Percentiles rank a stretch among this genome's conserved stretches.
Evolutionary conservation across 345 rosid species (phyloP).

Genomic region (Carallia brachiata): DNA sequence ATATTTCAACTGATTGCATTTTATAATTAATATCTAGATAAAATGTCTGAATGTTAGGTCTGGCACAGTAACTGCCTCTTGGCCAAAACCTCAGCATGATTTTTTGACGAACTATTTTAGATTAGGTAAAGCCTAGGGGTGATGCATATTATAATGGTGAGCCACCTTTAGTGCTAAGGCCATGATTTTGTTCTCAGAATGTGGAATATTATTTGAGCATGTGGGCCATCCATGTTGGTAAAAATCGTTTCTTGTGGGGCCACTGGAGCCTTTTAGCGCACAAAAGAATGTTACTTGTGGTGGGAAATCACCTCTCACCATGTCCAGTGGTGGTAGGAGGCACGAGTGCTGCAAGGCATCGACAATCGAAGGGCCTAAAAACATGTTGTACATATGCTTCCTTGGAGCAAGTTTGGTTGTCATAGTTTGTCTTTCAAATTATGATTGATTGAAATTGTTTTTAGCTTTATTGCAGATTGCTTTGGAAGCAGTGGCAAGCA

Average conservation of each 20-base stretch:
- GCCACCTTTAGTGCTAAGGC: constrained; percentile 15
- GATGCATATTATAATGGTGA: background rate
- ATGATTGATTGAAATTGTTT: background rate
- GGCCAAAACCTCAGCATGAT: too few species aligned
- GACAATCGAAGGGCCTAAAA: background rate
- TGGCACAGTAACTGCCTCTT: too few species aligned
- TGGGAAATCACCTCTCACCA: background rate
- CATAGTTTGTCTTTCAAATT: too few species aligned
- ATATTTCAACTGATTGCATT: too few species aligned
- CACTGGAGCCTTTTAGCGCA: constrained; percentile 9
- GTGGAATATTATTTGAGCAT: background rate
- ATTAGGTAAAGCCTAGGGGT: background rate
- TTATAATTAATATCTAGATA: too few species aligned
- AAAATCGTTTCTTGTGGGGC: background rate
- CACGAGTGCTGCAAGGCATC: background rate
- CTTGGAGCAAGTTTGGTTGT: too few species aligned
- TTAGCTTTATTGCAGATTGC: background rate
- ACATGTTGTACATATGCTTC: constrained; percentile 27
- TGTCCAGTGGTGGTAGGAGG: background rate
- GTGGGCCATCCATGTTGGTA: background rate
- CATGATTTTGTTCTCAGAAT: constrained; percentile 14
- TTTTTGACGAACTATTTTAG: background rate
- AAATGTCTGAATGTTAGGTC: too few species aligned
- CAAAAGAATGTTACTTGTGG: background rate
- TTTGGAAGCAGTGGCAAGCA: background rate